Conservation (phyloP, 2,329 filamentous ascomycete species). For the Exophiala spinifera region DNA sequence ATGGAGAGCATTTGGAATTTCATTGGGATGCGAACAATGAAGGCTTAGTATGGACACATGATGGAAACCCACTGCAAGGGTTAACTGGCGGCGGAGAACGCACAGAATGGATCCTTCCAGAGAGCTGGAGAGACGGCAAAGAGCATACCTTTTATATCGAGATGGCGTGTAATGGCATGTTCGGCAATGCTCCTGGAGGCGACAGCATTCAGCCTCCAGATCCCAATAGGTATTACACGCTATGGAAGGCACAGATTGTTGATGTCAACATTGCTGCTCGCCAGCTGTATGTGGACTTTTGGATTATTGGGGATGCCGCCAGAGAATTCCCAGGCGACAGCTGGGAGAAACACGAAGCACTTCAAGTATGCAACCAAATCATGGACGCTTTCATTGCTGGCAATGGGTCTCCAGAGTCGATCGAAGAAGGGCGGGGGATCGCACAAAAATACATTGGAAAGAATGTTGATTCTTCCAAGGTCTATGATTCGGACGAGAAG, state of each 20-base stretch:
- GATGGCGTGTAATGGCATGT: conserved; percentile 99
- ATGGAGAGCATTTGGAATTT: conserved; percentile 84
- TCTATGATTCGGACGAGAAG: conserved; percentile 73
- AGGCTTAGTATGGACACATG: conserved; percentile 86
- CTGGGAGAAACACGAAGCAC: conserved; percentile 82
- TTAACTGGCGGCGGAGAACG: conserved; percentile 86
- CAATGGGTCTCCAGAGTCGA: conserved; percentile 67
- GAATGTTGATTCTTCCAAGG: conserved; percentile 74
- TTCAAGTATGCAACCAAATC: conserved; percentile 79
- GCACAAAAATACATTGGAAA: conserved; percentile 79
- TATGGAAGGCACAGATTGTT: conserved; percentile 78
- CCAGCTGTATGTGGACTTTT: conserved; percentile 84
- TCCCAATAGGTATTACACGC: conserved; percentile 75
- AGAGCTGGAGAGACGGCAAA: conserved; percentile 76
- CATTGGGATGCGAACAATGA: conserved; percentile 96
- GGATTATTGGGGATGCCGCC: conserved; percentile 90
- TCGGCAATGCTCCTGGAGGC: conserved; percentile 82
- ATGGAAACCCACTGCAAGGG: conserved; percentile 87
- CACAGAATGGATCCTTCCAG: conserved; percentile 84
- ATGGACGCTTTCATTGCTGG: conserved; percentile 86
- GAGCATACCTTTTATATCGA: conserved; percentile 91
- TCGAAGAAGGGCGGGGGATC: conserved; percentile 76
- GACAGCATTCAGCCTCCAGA: conserved; percentile 85
- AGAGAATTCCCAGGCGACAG: conserved; percentile 85
- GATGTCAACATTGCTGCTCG: conserved; percentile 84